A percentile compares a stretch with the other conserved stretches of the same genome.
Conservation (phyloP, 352 stramenopile genomes). For the Phytophthora sp. region DNA sequence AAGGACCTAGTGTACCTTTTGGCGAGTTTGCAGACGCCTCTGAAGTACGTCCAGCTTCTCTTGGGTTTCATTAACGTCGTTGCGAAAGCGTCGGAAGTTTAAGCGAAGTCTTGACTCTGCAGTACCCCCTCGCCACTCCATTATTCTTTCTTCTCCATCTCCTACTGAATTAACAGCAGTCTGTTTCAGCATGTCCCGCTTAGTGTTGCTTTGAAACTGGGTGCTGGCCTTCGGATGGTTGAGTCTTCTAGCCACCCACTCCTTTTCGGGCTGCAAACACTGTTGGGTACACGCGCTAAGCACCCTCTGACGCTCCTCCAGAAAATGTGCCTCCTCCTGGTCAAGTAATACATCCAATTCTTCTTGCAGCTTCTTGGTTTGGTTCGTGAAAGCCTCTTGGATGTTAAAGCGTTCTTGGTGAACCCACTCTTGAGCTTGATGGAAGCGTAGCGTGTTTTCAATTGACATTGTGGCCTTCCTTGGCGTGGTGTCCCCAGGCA, state of each 20-base stretch:
- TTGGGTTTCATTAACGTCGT: conserved; percentile 29
- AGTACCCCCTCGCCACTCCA: background rate
- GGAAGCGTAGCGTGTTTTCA: conserved; percentile 30
- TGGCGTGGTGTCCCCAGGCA: background rate
- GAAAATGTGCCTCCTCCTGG: conserved; percentile 50
- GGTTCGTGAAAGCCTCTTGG: conserved; percentile 70
- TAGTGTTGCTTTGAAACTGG: conserved; percentile 35
- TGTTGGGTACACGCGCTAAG: conserved; percentile 15
- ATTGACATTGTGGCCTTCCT: conserved; percentile 1
- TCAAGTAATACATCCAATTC: conserved; percentile 53
- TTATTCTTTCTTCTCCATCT: conserved; percentile 4
- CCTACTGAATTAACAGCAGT: conserved; percentile 17
- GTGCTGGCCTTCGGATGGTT: background rate
- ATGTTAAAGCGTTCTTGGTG: conserved; percentile 74
- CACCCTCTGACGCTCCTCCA: conserved; percentile 43
- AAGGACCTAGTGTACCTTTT: conserved; percentile 43
- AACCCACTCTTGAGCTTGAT: conserved; percentile 56
- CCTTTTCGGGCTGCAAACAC: background rate
- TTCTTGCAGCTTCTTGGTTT: conserved; percentile 56
- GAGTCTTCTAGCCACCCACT: background rate
- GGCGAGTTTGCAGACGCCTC: conserved; percentile 20
- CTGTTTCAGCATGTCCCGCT: conserved; percentile 32
- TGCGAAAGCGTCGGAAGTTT: conserved; percentile 6
- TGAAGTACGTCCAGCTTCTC: conserved; percentile 39
- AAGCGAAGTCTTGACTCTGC: conserved; percentile 1